phyloP scores from a whole-genome alignment of 2,329 filamentous ascomycete genomes.

The Calonectria pseudoreteaudii region DNA sequence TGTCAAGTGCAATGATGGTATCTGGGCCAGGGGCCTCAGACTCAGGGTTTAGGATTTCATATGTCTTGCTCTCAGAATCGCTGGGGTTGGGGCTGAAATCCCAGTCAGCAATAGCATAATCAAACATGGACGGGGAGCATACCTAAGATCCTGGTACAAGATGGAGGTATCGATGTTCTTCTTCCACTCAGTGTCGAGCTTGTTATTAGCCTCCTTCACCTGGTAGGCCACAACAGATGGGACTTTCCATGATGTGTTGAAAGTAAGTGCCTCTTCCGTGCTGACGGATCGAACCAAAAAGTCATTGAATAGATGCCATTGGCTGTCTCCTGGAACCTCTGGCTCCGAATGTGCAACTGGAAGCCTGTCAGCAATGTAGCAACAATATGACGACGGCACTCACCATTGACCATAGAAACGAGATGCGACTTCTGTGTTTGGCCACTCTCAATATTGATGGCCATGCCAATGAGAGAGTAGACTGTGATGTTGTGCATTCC shows the following conservation, averaged over 20 bases:
- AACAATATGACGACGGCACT: not conserved
- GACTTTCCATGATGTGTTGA: constrained; percentile 92
- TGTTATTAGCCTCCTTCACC: constrained; percentile 82
- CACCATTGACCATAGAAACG: constrained; percentile 89
- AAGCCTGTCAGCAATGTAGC: constrained; percentile 37
- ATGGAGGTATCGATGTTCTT: constrained; percentile 84
- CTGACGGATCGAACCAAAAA: constrained; percentile 88
- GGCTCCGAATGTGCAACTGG: constrained; percentile 75
- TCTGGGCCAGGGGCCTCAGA: constrained; percentile 76
- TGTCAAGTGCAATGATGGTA: constrained; percentile 89
- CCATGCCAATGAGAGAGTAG: constrained; percentile 91
- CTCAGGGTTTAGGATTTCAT: constrained; percentile 66
- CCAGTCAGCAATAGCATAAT: constrained; percentile 18
- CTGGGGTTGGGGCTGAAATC: constrained; percentile 53
- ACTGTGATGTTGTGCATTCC: constrained; percentile 85
- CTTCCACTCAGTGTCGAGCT: constrained; percentile 89
- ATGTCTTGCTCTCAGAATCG: constrained; percentile 62
- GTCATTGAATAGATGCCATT: constrained; percentile 98
- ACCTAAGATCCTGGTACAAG: constrained; percentile 78
- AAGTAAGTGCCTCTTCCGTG: constrained; percentile 86
- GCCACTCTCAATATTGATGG: constrained; percentile 88
- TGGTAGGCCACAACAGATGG: constrained; percentile 92
- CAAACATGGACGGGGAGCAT: constrained; percentile 35
- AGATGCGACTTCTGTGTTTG: constrained; percentile 90
- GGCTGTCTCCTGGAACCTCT: constrained; percentile 69